A percentile compares a stretch with the other conserved stretches of the same genome.
These are phyloP conservation scores for Suillus variegatus DNA, from an alignment of 768 basidiomycete genomes.

Conservation along the genomic window DNA sequence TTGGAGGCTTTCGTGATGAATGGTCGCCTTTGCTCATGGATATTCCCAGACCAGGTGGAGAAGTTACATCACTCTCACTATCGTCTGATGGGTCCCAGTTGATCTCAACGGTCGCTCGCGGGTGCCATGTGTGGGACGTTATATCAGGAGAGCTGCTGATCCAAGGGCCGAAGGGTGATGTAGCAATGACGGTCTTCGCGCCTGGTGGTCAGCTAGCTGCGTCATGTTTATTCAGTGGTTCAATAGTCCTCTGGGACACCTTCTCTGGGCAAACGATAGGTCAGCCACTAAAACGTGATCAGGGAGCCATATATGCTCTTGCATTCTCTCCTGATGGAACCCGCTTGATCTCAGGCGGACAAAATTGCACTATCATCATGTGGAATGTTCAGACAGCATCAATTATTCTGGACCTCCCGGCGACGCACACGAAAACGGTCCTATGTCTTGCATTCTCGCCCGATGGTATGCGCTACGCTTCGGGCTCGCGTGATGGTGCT, in stretches of 20 bases:
- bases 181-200: conserved; percentile 30
- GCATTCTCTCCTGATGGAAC: conserved; percentile 32
- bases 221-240: conserved; percentile 24
- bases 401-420: conserved; percentile 18
- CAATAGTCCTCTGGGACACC: conserved; percentile 28
- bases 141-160: conserved; percentile 29
- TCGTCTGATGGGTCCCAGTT: conserved; percentile 31
- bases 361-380: conserved; percentile 26
- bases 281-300: conserved; percentile 20
- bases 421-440: conserved; percentile 25
- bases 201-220: conserved; percentile 27
- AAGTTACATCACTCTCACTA: conserved; percentile 22
- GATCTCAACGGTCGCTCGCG: conserved; percentile 24
- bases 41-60: conserved; percentile 19
- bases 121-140: conserved; percentile 27
- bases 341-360: conserved; percentile 26
- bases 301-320: conserved; percentile 23
- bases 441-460: conserved; percentile 34
- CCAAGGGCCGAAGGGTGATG: conserved; percentile 9
- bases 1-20: conserved; percentile 30
- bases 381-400: conserved; percentile 24
- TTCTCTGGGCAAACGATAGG: conserved; percentile 23
- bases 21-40: conserved; percentile 35
- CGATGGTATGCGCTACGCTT: conserved; percentile 24
- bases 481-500: conserved; percentile 31